Conservation (phyloP, 2,329 filamentous ascomycete genomes). For the Plenodomus tracheiphilus region DNA sequence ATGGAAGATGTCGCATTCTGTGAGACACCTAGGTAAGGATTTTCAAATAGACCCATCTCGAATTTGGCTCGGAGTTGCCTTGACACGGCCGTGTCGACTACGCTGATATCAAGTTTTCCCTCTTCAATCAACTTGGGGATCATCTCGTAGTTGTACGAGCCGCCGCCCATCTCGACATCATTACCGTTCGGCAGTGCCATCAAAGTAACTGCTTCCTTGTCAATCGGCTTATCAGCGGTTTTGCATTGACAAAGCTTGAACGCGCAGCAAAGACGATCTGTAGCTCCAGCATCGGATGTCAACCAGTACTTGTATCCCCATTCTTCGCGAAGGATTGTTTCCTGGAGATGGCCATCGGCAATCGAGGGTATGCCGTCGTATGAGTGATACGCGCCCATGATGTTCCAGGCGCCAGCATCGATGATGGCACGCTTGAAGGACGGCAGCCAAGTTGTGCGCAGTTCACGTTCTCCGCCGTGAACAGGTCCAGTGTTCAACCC, state of each 20-base stretch:
- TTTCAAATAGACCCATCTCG: slow-evolving; percentile 70
- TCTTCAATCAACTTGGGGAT: slow-evolving; percentile 67
- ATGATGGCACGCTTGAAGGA: slow-evolving; percentile 72
- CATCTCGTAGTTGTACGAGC: slow-evolving; percentile 67
- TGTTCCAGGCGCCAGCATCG: slow-evolving; percentile 66
- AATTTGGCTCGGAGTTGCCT: slow-evolving; percentile 71
- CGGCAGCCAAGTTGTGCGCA: slow-evolving; percentile 58
- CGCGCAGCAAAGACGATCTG: slow-evolving; percentile 65
- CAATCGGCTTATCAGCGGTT: slow-evolving; percentile 54
- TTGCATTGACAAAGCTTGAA: slow-evolving; percentile 65
- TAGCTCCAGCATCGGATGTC: slow-evolving; percentile 69
- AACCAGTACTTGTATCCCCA: slow-evolving; percentile 75
- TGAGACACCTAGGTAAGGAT: slow-evolving; percentile 64
- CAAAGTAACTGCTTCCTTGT: slow-evolving; percentile 66
- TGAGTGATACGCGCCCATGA: slow-evolving; percentile 76
- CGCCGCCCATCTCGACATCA: slow-evolving; percentile 77
- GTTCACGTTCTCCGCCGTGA: slow-evolving; percentile 59
- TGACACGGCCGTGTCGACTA: slow-evolving; percentile 68
- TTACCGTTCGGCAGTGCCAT: slow-evolving; percentile 69
- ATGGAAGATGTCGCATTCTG: slow-evolving; percentile 59
- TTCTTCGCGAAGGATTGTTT: slow-evolving; percentile 66
- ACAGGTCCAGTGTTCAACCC: slow-evolving; percentile 69
- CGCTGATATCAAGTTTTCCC: slow-evolving; percentile 61
- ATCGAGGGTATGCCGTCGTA: slow-evolving; percentile 73
- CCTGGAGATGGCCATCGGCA: slow-evolving; percentile 66